Conservation (phyloP, 2,329 filamentous ascomycete genomes). For the Verticillium nubilum region DNA sequence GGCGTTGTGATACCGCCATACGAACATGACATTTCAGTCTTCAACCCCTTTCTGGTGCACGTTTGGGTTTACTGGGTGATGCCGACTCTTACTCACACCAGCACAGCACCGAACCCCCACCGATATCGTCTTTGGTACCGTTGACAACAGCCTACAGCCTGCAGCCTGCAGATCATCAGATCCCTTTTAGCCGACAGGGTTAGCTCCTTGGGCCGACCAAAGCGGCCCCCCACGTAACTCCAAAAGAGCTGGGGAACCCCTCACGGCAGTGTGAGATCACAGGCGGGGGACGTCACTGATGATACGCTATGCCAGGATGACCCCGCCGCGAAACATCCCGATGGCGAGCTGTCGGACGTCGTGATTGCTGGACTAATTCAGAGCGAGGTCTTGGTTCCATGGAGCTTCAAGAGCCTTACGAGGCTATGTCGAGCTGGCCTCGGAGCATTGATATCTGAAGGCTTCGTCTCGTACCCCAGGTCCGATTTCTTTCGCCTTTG, state of each 20-base stretch:
- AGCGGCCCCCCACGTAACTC: neutral
- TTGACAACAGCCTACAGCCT: neutral
- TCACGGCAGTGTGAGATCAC: neutral
- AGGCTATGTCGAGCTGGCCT: neutral
- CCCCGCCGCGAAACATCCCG: neutral
- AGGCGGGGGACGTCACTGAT: neutral
- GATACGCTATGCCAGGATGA: neutral
- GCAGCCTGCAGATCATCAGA: neutral
- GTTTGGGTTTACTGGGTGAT: neutral
- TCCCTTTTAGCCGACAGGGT: neutral
- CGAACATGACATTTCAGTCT: neutral
- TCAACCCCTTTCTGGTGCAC: neutral
- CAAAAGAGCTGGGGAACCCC: neutral
- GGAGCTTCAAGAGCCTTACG: neutral
- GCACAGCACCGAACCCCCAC: neutral
- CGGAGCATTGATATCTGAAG: neutral
- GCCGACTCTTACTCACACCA: neutral
- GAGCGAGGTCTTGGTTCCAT: neutral
- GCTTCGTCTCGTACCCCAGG: neutral
- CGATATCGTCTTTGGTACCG: neutral
- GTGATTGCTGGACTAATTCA: constrained; percentile 3
- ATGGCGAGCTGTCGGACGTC: neutral
- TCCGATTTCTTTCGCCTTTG: neutral
- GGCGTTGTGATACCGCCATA: neutral
- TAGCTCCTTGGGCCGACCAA: neutral